These are phyloP conservation scores for Musa beccarii DNA, from an alignment of 176 grass and related monocot species.

Conservation along the genomic window DNA sequence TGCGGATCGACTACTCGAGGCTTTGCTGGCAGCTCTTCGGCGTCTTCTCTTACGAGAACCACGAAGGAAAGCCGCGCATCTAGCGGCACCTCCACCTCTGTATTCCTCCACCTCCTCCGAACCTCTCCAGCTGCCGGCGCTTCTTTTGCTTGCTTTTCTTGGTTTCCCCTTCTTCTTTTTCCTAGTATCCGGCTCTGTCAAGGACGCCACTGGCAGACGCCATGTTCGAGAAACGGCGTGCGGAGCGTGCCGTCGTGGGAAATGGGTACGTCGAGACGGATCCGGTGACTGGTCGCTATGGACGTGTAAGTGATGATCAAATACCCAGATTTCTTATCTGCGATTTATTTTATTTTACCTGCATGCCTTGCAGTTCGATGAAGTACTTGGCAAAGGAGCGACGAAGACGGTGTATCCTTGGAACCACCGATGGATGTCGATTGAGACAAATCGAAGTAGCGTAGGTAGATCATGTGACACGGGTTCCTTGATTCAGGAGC, in stretches of 20 bases:
- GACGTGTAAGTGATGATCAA: conserved; percentile 39
- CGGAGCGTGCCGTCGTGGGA: neutral
- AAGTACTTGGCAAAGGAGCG: conserved; percentile 59
- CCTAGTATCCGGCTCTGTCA: conserved; percentile 1
- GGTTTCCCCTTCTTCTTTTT: neutral
- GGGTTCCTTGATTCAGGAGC: too few species aligned
- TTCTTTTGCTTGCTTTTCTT: neutral
- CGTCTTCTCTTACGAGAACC: conserved; percentile 31
- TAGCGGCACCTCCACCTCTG: conserved; percentile 11
- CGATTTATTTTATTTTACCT: too few species aligned
- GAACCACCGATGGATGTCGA: too few species aligned
- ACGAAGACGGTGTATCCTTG: conserved; percentile 57
- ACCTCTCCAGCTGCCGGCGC: too few species aligned
- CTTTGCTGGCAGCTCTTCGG: conserved; percentile 50
- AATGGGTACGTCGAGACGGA: conserved; percentile 88
- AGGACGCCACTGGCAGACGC: neutral
- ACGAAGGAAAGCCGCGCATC: conserved; percentile 32
- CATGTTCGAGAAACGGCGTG: conserved; percentile 10
- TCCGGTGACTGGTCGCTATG: conserved; percentile 55
- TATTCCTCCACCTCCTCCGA: neutral
- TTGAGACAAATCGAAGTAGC: neutral
- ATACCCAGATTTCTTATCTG: too few species aligned
- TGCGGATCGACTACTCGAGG: conserved; percentile 29
- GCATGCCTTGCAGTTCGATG: conserved; percentile 29
- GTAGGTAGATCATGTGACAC: too few species aligned